A percentile compares a stretch with the other conserved stretches of the same genome.
These are phyloP conservation scores for Pilasporangium apinafurcum DNA, from an alignment of 352 stramenopile species.

Conservation along the genomic window DNA sequence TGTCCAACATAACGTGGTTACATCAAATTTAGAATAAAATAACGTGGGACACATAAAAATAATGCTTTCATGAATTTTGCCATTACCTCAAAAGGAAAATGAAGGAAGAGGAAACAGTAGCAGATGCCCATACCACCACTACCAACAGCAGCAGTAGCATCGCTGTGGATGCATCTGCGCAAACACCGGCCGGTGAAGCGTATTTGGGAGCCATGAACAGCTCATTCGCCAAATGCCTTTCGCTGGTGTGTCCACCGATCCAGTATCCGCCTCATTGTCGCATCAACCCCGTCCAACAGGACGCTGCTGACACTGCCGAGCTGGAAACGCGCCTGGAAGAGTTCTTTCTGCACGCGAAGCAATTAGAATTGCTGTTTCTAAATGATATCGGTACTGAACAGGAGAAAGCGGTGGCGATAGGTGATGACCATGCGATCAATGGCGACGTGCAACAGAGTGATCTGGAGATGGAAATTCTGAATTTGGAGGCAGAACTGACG, in stretches of 20 bases:
- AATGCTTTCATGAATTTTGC: constrained; percentile 4
- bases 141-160: no score
- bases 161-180: no score
- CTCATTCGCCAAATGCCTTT: constrained; percentile 65
- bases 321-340: constrained; percentile 61
- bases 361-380: constrained; percentile 72
- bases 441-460: constrained; percentile 30
- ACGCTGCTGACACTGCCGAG: constrained; percentile 70
- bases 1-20: no score
- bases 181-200: constrained; percentile 25
- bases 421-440: not conserved
- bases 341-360: constrained; percentile 80
- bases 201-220: constrained; percentile 68
- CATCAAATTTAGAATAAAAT: no score
- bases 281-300: constrained; percentile 78
- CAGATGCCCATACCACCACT: no score
- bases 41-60: no score
- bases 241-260: constrained; percentile 70
- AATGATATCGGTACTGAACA: constrained; percentile 14
- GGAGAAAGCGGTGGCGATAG: not conserved
- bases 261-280: constrained; percentile 79
- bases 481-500: constrained; percentile 63
- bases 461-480: constrained; percentile 67
- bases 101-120: constrained; percentile 20
- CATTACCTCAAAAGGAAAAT: no score